Conservation (phyloP, 305 asterid species). For the Striga hermonthica region DNA sequence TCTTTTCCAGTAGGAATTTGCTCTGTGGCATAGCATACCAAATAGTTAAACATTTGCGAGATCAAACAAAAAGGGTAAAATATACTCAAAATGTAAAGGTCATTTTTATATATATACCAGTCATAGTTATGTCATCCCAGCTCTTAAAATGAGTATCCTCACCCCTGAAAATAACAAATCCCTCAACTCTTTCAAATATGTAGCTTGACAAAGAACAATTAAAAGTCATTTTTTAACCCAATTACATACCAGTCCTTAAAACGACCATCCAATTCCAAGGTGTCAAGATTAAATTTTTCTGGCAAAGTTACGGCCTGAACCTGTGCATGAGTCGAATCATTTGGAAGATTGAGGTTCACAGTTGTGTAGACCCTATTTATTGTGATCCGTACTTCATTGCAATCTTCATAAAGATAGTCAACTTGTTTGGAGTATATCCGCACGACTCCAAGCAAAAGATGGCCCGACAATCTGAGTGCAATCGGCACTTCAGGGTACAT, state of each 20-base stretch:
- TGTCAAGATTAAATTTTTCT: slow-evolving; percentile 98
- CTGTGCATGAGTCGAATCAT: slow-evolving; percentile 97
- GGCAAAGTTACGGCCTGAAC: slow-evolving; percentile 97
- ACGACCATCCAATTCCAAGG: slow-evolving; percentile 90
- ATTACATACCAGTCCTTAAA: slow-evolving; percentile 67
- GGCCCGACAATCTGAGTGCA: slow-evolving; percentile 97
- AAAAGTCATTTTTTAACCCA: neutral
- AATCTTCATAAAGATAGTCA: slow-evolving; percentile 93
- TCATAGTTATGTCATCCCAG: slow-evolving; percentile 63
- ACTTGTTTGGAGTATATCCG: slow-evolving; percentile 93
- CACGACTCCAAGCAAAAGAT: slow-evolving; percentile 97
- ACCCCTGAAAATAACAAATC: slow-evolving; percentile 42
- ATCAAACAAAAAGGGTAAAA: neutral
- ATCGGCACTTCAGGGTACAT: slow-evolving; percentile 92
- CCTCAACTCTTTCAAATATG: slow-evolving; percentile 11
- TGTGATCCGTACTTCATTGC: slow-evolving; percentile 94
- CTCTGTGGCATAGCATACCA: slow-evolving; percentile 46
- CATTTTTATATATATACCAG: slow-evolving; percentile 43
- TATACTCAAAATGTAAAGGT: neutral
- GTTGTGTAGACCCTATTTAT: slow-evolving; percentile 94
- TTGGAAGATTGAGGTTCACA: slow-evolving; percentile 97
- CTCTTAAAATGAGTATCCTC: slow-evolving; percentile 63
- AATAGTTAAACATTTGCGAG: neutral
- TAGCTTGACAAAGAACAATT: neutral
- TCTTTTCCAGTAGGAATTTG: slow-evolving; percentile 68